Percentiles rank a stretch among this genome's conserved stretches.
Conservation (phyloP, 495 filamentous ascomycete species). For the Penicillium steckii region DNA sequence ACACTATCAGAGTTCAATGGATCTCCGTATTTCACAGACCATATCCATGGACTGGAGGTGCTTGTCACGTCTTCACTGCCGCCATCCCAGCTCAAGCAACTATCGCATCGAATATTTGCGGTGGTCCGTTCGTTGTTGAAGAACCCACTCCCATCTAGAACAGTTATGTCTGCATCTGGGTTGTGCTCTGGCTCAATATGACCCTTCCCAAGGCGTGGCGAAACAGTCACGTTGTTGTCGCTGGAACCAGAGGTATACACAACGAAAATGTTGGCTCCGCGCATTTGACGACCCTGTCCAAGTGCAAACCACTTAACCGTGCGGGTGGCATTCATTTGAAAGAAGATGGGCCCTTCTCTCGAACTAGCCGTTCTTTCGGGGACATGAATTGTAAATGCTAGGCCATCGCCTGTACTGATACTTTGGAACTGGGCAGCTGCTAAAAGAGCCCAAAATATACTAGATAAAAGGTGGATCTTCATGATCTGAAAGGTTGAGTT, state of each 20-base stretch:
- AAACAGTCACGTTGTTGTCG: constrained; percentile 59
- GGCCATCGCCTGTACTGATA: constrained; percentile 20
- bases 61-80: constrained; percentile 43
- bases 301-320: constrained; percentile 64
- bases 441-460: background rate
- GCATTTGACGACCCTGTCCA: constrained; percentile 63
- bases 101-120: constrained; percentile 61
- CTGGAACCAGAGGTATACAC: constrained; percentile 54
- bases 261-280: constrained; percentile 65
- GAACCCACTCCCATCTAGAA: constrained; percentile 60
- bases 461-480: background rate
- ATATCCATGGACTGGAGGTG: constrained; percentile 60
- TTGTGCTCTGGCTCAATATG: constrained; percentile 55
- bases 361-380: constrained; percentile 27
- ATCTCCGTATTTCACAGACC: constrained; percentile 57
- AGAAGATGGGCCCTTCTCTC: constrained; percentile 47
- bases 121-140: constrained; percentile 52
- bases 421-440: constrained; percentile 23
- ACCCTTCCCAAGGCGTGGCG: constrained; percentile 53
- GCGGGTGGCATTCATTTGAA: constrained; percentile 62
- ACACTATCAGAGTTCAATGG: constrained; percentile 53
- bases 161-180: constrained; percentile 44
- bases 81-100: constrained; percentile 57
- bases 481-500: background rate
- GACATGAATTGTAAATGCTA: constrained; percentile 33